Evolutionary conservation across 805 yeast genomes (phyloP).

Genomic region (Torulaspora franciscae): DNA sequence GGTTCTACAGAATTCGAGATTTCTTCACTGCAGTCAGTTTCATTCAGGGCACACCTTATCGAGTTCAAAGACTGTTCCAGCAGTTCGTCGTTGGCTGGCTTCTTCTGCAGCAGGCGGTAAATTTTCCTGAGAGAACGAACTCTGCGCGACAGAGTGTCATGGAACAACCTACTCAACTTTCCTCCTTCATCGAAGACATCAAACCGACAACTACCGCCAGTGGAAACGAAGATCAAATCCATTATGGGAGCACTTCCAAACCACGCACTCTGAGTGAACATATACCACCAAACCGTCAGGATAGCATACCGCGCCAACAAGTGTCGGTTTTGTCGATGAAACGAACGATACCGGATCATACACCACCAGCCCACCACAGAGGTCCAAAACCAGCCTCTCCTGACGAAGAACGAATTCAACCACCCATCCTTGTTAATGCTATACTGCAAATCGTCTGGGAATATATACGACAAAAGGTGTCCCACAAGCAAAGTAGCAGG

Average conservation of each 20-base stretch:
- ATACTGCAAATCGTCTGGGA: constrained; percentile 25
- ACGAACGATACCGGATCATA: constrained; percentile 8
- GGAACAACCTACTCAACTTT: constrained; percentile 18
- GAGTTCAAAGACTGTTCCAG: constrained; percentile 6
- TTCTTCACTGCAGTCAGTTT: neutral
- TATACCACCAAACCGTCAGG: constrained; percentile 74
- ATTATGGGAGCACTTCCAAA: constrained; percentile 73
- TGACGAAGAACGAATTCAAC: constrained; percentile 71
- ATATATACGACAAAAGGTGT: constrained; percentile 38
- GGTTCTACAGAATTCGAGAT: constrained; percentile 7
- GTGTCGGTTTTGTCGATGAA: constrained; percentile 20
- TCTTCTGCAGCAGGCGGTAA: constrained; percentile 8
- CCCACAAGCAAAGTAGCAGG: constrained; percentile 48
- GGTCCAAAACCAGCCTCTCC: constrained; percentile 94
- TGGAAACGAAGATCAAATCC: constrained; percentile 73
- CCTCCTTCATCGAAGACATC: constrained; percentile 24
- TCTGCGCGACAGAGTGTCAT: constrained; percentile 16
- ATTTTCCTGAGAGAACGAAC: constrained; percentile 15
- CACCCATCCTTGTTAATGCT: constrained; percentile 54
- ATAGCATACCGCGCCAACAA: constrained; percentile 41
- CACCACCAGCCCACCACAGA: constrained; percentile 37
- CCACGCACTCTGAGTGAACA: constrained; percentile 78
- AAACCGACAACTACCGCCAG: constrained; percentile 73
- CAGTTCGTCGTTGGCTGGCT: constrained; percentile 1
- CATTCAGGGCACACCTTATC: constrained; percentile 12